Evolutionary conservation across 2,329 filamentous ascomycete genomes (phyloP).

Genomic region (Calonectria ilicicola): DNA sequence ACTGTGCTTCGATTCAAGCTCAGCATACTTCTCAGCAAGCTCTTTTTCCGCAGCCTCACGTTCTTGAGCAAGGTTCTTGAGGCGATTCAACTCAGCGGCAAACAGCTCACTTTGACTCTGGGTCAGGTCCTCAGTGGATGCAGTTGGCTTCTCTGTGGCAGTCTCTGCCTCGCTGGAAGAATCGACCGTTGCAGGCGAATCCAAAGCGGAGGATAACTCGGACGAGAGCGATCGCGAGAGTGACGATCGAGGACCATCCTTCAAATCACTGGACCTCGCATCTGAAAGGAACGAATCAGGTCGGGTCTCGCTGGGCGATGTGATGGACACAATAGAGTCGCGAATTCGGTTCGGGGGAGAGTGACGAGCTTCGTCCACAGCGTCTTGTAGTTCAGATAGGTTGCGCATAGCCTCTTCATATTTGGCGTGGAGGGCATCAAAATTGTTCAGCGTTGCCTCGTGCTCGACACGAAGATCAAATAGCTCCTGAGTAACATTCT

Average conservation of each 20-base stretch:
- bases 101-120: constrained; percentile 58
- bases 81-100: constrained; percentile 75
- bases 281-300: constrained; percentile 90
- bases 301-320: constrained; percentile 64
- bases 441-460: constrained; percentile 84
- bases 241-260: constrained; percentile 75
- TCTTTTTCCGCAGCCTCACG: constrained; percentile 81
- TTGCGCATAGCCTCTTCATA: constrained; percentile 90
- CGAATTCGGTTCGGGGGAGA: constrained; percentile 60
- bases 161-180: constrained; percentile 66
- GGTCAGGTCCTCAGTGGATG: constrained; percentile 53
- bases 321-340: constrained; percentile 67
- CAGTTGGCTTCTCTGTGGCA: constrained; percentile 57
- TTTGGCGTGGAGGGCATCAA: constrained; percentile 84
- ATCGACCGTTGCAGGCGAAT: constrained; percentile 75
- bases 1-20: constrained; percentile 85
- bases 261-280: constrained; percentile 76
- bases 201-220: constrained; percentile 90
- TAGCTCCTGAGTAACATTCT: constrained; percentile 90
- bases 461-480: constrained; percentile 92
- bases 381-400: constrained; percentile 87
- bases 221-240: constrained; percentile 89
- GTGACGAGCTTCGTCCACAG: constrained; percentile 82
- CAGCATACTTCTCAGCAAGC: constrained; percentile 82
- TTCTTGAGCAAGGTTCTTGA: constrained; percentile 78